A percentile compares a stretch with the other conserved stretches of the same genome.
phyloP scores from a whole-genome alignment of 2,329 filamentous ascomycete genomes.

The Elsinoe necatrix region DNA sequence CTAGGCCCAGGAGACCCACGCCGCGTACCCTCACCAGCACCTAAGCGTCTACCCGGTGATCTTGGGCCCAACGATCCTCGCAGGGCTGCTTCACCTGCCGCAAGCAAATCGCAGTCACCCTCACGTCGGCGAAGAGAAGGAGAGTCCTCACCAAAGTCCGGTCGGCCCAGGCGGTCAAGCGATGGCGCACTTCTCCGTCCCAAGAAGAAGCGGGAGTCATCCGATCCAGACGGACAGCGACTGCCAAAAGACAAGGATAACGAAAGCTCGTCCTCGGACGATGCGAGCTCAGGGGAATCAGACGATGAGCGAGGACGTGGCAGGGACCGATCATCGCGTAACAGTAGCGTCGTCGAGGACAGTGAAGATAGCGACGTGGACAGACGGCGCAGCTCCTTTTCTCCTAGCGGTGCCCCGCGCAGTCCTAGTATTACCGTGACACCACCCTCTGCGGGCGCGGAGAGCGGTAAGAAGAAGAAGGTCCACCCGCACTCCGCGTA shows the following conservation, averaged over 20 bases:
- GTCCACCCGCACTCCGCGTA: slow-evolving; percentile 75
- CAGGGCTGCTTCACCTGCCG: slow-evolving; percentile 9
- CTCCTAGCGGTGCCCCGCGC: slow-evolving; percentile 16
- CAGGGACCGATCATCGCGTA: slow-evolving; percentile 24
- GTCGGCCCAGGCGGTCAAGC: slow-evolving; percentile 7
- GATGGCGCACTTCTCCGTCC: slow-evolving; percentile 13
- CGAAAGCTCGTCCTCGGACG: slow-evolving; percentile 27
- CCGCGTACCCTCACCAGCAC: slow-evolving; percentile 19
- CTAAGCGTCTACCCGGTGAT: slow-evolving; percentile 17
- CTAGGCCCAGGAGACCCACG: slow-evolving; percentile 30
- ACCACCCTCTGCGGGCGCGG: slow-evolving; percentile 18
- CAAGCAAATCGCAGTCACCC: slow-evolving; percentile 22
- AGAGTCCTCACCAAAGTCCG: slow-evolving; percentile 5
- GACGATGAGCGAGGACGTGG: slow-evolving; percentile 25
- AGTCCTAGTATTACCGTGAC: slow-evolving; percentile 24
- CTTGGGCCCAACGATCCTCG: slow-evolving; percentile 19
- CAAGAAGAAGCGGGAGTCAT: slow-evolving; percentile 24
- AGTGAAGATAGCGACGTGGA: slow-evolving; percentile 16
- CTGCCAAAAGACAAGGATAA: slow-evolving; percentile 24
- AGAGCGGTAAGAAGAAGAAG: slow-evolving; percentile 36
- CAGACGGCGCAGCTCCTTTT: slow-evolving; percentile 4
- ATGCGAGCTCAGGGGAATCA: slow-evolving; percentile 25
- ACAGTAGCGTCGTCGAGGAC: slow-evolving; percentile 12
- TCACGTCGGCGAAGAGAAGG: slow-evolving; percentile 17
- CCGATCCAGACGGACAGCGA: slow-evolving; percentile 19